Evolutionary conservation across 2,329 filamentous ascomycete species (phyloP), one percentile per base, ranked within the genome.

Genomic region (Diaporthe ilicicola): DNA sequence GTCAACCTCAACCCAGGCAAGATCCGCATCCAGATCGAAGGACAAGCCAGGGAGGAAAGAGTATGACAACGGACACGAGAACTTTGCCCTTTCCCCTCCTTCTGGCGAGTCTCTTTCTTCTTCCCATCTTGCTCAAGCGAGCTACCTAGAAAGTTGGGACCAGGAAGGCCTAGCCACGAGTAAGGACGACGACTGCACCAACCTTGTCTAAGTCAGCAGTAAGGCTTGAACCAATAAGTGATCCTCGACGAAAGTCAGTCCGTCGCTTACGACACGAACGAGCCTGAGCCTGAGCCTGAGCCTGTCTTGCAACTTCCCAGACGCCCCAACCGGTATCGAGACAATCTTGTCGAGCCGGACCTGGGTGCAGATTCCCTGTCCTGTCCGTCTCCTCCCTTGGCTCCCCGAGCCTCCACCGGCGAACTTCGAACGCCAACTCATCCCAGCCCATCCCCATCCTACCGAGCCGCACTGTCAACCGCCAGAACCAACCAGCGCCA

Each of bases 401-500:
- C 56, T 62, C 27, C 42, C 44, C 56, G 42, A 24, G 29, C 59
- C 44, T 27, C 44, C 12, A 24, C 19, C 59, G 9, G n/a, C 44
- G 44, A 37, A n/a, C 32, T 42, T 13, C 17, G 22, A 42, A 55
- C 56, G 39, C 24, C 27, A 34, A 34, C 59, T 44, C 65, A 67
- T 15, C 24, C 10, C 39, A 39, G 37, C 53, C 29, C 51, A n/a
- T 68, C 27, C 17, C 24, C 29, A 24, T 56, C 42, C 15, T 59
- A 37, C 55, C 66, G 27, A 55, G 55, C 53, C 53, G 37, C 29
- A 59, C 55, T 46, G 39, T 67, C 65, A 50, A 67, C 44, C 53
- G 44, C 42, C 22, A 59, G 37, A 19, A 37, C 55, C 53, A 56
- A 51, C 66, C 66, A 50, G 53, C 39, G 66, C 66, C 53, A 68